phyloP scores from a whole-genome alignment of 441 rosid genomes.

The Cnidoscolus chayamansa region DNA sequence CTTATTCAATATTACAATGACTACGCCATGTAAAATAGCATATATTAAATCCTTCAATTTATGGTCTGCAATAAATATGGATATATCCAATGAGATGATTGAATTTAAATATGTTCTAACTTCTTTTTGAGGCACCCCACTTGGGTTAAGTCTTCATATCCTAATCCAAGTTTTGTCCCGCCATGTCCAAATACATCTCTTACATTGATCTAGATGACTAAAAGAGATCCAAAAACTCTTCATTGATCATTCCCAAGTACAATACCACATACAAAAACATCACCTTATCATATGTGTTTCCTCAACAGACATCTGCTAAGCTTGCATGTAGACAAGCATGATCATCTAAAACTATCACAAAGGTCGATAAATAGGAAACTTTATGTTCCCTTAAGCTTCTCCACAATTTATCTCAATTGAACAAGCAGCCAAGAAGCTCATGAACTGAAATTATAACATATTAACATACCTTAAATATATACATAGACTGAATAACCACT shows the following conservation, averaged over 20 bases:
- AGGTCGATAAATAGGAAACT: not conserved
- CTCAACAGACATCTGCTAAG: not conserved
- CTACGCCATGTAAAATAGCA: not conserved
- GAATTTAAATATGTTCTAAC: not conserved
- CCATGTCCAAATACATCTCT: not conserved
- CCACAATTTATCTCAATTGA: not conserved
- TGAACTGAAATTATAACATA: not conserved
- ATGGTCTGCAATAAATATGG: not conserved
- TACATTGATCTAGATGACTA: not conserved
- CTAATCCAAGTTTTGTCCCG: not conserved
- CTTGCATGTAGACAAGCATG: not conserved
- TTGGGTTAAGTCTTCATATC: not conserved
- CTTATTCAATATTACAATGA: too few species aligned
- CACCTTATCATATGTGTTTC: not conserved
- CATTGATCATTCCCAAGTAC: not conserved
- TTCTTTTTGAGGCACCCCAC: not conserved
- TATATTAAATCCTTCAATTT: not conserved
- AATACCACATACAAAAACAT: not conserved
- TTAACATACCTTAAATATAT: slow-evolving; percentile 71
- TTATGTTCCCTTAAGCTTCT: not conserved
- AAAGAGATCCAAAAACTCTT: not conserved
- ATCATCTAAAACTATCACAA: not conserved
- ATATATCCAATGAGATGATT: too few species aligned
- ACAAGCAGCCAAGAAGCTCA: slow-evolving; percentile 1
- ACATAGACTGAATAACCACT: slow-evolving; percentile 79